These are phyloP conservation scores for Phytophthora rubi DNA, from an alignment of 352 stramenopile species.

Conservation along the genomic window DNA sequence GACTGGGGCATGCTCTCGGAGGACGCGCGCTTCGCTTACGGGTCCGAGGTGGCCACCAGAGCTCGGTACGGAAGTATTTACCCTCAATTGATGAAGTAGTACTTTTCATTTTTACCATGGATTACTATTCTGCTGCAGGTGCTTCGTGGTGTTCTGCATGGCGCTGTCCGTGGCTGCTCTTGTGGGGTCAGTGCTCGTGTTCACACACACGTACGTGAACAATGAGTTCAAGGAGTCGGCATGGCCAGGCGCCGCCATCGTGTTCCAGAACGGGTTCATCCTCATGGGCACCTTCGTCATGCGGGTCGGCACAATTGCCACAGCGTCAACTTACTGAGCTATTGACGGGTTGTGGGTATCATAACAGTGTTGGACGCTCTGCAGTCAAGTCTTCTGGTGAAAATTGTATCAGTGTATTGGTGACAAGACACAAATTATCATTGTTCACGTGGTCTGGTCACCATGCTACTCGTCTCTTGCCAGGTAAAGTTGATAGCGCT, in stretches of 20 bases:
- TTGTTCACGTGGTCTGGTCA: conserved; percentile 5
- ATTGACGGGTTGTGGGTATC: neutral
- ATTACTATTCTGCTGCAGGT: conserved; percentile 29
- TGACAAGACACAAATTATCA: neutral
- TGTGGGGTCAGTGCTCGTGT: conserved; percentile 58
- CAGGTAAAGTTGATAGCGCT: conserved; percentile 2
- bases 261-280: conserved; percentile 71
- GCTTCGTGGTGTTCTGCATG: conserved; percentile 64
- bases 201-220: conserved; percentile 66
- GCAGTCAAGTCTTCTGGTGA: neutral
- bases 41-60: conserved; percentile 48
- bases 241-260: conserved; percentile 63
- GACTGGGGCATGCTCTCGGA: conserved; percentile 72
- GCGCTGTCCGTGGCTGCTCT: conserved; percentile 47
- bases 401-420: neutral
- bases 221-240: conserved; percentile 61
- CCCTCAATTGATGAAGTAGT: neutral
- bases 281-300: conserved; percentile 66
- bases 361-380: too few species aligned
- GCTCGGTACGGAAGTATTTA: conserved; percentile 36
- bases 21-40: conserved; percentile 51
- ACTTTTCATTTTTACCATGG: neutral
- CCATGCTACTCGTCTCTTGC: conserved; percentile 17
- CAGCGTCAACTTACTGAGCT: conserved; percentile 34
- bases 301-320: conserved; percentile 52